Evolutionary conservation across 305 asterid species (phyloP).

Genomic region (Withania somnifera): DNA sequence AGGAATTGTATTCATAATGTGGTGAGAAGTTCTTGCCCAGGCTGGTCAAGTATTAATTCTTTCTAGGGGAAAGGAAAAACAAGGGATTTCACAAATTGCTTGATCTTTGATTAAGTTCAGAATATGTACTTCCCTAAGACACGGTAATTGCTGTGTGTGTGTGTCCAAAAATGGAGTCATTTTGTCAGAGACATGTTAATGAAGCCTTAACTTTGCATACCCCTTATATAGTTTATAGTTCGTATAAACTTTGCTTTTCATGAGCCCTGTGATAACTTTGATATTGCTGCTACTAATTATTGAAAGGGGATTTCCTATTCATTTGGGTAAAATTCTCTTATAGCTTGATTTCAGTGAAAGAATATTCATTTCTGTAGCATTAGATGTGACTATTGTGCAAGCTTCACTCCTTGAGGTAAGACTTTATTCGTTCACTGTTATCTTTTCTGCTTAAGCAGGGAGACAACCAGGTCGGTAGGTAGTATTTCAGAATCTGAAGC

Average conservation of each 20-base stretch:
- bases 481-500: conserved; percentile 54
- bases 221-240: not conserved
- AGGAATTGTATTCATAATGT: not conserved
- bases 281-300: not conserved
- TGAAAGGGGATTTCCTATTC: not conserved
- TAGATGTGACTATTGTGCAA: not conserved
- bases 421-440: not conserved
- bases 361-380: not conserved
- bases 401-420: not conserved
- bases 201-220: not conserved
- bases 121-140: not conserved
- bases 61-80: not conserved
- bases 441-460: conserved; percentile 33
- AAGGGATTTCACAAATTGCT: not conserved
- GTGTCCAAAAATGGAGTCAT: not conserved
- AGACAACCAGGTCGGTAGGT: conserved; percentile 48
- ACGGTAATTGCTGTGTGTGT: not conserved
- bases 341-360: not conserved
- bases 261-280: not conserved
- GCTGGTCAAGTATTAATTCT: not conserved
- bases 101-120: not conserved
- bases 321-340: not conserved
- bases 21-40: not conserved
- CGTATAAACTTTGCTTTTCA: not conserved
- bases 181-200: not conserved